Conservation (phyloP, 2,329 filamentous ascomycete species). For the Neofusicoccum parvum region DNA sequence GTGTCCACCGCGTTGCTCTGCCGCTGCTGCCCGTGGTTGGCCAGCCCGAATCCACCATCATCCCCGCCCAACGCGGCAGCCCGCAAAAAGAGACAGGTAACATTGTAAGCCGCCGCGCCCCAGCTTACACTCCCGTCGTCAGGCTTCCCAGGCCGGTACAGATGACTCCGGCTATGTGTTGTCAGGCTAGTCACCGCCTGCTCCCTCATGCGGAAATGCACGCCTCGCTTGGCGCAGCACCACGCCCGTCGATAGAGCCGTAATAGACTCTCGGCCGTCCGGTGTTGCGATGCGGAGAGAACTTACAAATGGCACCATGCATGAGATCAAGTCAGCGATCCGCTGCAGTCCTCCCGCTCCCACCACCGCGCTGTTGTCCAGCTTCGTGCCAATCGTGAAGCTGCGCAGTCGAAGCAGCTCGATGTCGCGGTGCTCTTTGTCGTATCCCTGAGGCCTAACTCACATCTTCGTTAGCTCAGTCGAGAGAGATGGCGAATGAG, state of each 20-base stretch:
- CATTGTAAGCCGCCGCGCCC: conserved; percentile 3
- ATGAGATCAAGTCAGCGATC: conserved; percentile 64
- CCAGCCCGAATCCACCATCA: conserved; percentile 19
- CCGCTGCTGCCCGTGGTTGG: conserved; percentile 19
- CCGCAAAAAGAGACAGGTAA: conserved; percentile 21
- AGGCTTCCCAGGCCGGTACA: conserved; percentile 11
- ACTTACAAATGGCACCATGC: conserved; percentile 81
- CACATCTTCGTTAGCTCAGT: background rate
- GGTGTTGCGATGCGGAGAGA: conserved; percentile 18
- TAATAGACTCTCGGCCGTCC: conserved; percentile 18
- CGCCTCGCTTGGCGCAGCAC: conserved; percentile 5
- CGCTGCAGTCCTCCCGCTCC: conserved; percentile 64
- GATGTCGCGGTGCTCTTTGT: conserved; percentile 75
- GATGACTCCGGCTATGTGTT: conserved; percentile 11
- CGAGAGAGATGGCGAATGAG: background rate
- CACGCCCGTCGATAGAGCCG: conserved; percentile 5
- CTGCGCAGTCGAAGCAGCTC: conserved; percentile 77
- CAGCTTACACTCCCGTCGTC: conserved; percentile 1
- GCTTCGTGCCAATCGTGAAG: conserved; percentile 70
- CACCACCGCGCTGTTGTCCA: conserved; percentile 66
- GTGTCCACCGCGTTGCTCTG: conserved; percentile 14
- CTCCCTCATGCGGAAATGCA: conserved; percentile 5
- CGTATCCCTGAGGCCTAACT: conserved; percentile 63
- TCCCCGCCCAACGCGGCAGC: conserved; percentile 18
- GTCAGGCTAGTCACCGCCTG: conserved; percentile 17